Conservation (phyloP, 1,284 basidiomycete genomes). For the Phellopilus nigrolimitatus region DNA sequence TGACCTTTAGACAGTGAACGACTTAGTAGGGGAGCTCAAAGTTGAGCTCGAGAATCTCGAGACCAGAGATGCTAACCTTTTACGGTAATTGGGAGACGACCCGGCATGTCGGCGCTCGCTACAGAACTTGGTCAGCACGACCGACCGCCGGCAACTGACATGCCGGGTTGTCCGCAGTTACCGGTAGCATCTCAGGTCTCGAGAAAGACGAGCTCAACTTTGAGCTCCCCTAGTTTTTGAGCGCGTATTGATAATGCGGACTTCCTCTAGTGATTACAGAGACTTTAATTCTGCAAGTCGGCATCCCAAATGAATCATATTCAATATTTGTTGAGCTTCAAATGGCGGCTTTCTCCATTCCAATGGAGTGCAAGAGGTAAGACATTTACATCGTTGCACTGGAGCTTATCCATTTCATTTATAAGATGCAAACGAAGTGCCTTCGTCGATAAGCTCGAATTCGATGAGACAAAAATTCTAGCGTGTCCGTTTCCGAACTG, state of each 20-base stretch:
- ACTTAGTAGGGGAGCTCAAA: too few relatives aligned
- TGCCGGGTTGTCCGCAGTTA: constrained; percentile 52
- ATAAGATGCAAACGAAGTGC: constrained; percentile 45
- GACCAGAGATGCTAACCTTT: too few relatives aligned
- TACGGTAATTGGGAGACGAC: too few relatives aligned
- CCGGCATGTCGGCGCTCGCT: too few relatives aligned
- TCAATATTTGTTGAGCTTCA: constrained; percentile 50
- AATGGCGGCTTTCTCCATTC: constrained; percentile 45
- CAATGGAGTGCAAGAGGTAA: constrained; percentile 49
- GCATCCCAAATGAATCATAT: constrained; percentile 44
- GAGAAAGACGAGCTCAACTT: constrained; percentile 24
- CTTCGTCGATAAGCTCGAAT: constrained; percentile 46
- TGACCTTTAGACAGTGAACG: too few relatives aligned
- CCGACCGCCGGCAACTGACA: constrained; percentile 56
- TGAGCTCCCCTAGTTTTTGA: constrained; percentile 30
- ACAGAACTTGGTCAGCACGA: too few relatives aligned
- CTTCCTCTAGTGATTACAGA: constrained; percentile 39
- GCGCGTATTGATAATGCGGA: neutral
- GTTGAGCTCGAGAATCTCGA: too few relatives aligned
- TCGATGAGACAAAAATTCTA: constrained; percentile 36
- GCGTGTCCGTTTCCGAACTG: constrained; percentile 44
- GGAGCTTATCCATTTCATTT: neutral
- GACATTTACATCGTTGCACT: neutral
- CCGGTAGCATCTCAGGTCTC: constrained; percentile 9
- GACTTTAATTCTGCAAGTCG: constrained; percentile 40